phyloP scores from a whole-genome alignment of 768 basidiomycete species.

The Suillus spraguei region DNA sequence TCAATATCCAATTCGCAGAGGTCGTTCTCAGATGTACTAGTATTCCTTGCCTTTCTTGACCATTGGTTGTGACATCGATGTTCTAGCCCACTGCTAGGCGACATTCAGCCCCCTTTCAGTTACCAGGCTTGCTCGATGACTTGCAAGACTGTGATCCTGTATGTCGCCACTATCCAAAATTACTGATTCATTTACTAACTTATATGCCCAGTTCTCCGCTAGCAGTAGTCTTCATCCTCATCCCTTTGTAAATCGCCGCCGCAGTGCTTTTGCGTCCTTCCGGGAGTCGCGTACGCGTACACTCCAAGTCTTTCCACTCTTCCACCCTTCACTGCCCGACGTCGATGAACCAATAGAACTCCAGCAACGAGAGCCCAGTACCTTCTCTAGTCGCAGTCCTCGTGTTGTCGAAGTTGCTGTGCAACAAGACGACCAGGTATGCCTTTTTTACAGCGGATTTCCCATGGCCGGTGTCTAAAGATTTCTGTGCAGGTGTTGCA shows the following conservation, averaged over 20 bases:
- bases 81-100: not conserved
- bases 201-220: not conserved
- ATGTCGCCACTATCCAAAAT: not conserved
- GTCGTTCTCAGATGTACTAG: not conserved
- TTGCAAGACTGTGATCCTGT: not conserved
- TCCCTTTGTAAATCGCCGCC: not conserved
- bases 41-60: not conserved
- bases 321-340: not conserved
- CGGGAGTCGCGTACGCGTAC: not conserved
- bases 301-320: not conserved
- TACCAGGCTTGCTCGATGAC: not conserved
- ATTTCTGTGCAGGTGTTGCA: not conserved
- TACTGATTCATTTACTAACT: not conserved
- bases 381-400: not conserved
- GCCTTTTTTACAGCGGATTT: not conserved
- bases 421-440: not conserved
- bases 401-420: not conserved
- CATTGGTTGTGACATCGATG: not conserved
- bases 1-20: not conserved
- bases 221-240: not conserved
- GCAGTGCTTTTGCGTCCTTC: not conserved
- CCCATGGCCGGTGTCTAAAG: not conserved
- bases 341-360: not conserved
- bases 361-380: not conserved
- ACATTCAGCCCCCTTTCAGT: not conserved